phyloP scores from a whole-genome alignment of 2,329 filamentous ascomycete species.

The Drechmeria coniospora region DNA sequence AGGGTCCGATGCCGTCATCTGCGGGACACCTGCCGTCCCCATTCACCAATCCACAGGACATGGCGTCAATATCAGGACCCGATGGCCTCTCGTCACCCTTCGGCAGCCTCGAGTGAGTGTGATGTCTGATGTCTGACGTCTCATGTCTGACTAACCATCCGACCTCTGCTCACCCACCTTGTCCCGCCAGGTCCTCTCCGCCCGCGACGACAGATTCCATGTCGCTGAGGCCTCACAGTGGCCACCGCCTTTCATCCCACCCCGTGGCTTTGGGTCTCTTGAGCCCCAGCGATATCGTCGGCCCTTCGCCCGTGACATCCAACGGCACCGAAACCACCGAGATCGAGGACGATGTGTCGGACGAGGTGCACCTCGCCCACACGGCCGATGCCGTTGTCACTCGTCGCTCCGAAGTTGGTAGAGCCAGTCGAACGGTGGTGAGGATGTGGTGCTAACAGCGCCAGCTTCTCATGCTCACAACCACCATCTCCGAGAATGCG shows the following conservation, averaged over 20 bases:
- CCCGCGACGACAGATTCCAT: conserved; percentile 24
- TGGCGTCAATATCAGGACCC: conserved; percentile 39
- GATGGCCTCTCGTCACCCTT: conserved; percentile 32
- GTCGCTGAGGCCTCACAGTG: conserved; percentile 36
- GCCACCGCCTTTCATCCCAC: conserved; percentile 31
- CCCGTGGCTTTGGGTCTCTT: conserved; percentile 41
- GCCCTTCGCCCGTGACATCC: conserved; percentile 72
- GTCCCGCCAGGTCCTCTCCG: conserved; percentile 18
- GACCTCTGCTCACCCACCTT: too few species aligned
- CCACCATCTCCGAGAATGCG: conserved; percentile 40
- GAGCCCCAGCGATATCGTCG: conserved; percentile 55
- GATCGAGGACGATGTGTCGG: conserved; percentile 61
- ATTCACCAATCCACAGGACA: conserved; percentile 30
- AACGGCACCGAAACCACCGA: conserved; percentile 73
- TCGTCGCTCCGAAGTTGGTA: conserved; percentile 17
- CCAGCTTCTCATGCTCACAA: conserved; percentile 37
- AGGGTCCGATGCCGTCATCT: conserved; percentile 46
- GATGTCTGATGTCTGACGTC: too few species aligned
- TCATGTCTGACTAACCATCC: too few species aligned
- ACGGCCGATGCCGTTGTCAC: conserved; percentile 4
- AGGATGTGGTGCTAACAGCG: conserved; percentile 4
- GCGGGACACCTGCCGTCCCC: conserved; percentile 30
- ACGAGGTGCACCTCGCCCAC: conserved; percentile 33
- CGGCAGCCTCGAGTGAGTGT: conserved; percentile 38
- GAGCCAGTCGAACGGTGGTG: not conserved